Percentiles rank a stretch among this genome's conserved stretches.
These are phyloP conservation scores for Ceratobasidium sp. DNA, from an alignment of 1,284 basidiomycete genomes.

Conservation along the genomic window DNA sequence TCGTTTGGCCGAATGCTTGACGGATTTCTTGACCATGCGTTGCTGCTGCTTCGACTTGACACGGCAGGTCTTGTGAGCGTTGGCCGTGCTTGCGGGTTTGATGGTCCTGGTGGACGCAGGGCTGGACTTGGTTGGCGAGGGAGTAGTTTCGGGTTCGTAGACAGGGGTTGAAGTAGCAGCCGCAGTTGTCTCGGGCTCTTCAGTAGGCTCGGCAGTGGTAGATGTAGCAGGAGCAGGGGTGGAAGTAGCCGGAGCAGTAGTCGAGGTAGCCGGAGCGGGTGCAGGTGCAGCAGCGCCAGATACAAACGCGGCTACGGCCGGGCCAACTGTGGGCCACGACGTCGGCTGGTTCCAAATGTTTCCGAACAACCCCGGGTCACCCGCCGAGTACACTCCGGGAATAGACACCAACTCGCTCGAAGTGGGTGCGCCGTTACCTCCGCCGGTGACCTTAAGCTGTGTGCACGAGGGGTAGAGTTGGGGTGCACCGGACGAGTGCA, in stretches of 20 bases:
- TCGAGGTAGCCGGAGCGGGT: neutral
- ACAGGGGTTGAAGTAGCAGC: neutral
- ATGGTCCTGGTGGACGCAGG: neutral
- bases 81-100: neutral
- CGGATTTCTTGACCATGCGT: neutral
- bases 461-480: constrained; percentile 41
- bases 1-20: neutral
- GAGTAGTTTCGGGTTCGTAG: neutral
- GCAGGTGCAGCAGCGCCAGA: neutral
- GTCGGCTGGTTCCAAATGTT: constrained; percentile 21
- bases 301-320: constrained; percentile 30
- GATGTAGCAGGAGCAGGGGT: neutral
- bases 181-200: no score
- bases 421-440: constrained; percentile 32
- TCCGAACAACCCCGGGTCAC: constrained; percentile 27
- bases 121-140: neutral
- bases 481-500: constrained; percentile 38
- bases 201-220: neutral
- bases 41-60: neutral
- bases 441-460: constrained; percentile 37
- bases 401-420: constrained; percentile 36
- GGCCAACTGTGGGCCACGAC: constrained; percentile 30
- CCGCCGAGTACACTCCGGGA: constrained; percentile 35
- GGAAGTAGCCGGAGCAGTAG: neutral
- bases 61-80: neutral